Evolutionary conservation across 169 alveolate genomes (phyloP), one percentile per base, ranked within the genome.

Genomic region (Neospora caninum): DNA sequence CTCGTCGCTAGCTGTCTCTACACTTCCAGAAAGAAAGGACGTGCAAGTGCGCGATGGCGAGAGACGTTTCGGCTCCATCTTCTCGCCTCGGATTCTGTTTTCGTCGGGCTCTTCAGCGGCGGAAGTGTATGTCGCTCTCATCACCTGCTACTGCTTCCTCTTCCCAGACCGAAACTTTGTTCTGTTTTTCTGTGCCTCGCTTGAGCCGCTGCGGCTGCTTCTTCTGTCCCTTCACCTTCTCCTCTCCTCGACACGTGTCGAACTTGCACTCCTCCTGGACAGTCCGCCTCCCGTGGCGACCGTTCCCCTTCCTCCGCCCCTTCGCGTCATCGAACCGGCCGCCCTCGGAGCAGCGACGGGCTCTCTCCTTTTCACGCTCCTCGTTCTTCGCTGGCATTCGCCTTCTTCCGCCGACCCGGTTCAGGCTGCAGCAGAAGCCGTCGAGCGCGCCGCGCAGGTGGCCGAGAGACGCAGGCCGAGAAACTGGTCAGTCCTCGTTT

Each of bases 181-280:
- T 13, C n/a, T 73, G 43, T 73, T 73, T n/a, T 36, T 73, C 45
- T 73, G 84, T n/a, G 39, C 84, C 27, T 1, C 84, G 31, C 84
- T 73, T 1, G 39, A 36, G 43, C 84, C 42, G 38, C 84, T 73
- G 84, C 84, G n/a, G 1, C 42, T 16, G 45, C 84, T 73, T 41
- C 84, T 73, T 41, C 42, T 73, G 43, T 31, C 84, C 43, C 84
- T 73, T 41, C 43, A 73, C n/a, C 42, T 73, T 1, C 84, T 73
- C n/a, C 42, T n/a, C 41, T 20, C 84, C 43, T 18, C 84, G 2
- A 73, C 84, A 27, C 84, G 84, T 2, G 43, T 73, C 27, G 84
- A 73, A n/a, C 39, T 73, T 36, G 84, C 84, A 0, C 84, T 73
- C n/a, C 84, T 73, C 27, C 84, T 73, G 43, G 84, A 73, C 84